Evolutionary conservation across 176 grass and related monocot genomes (phyloP), one percentile per base, ranked within the genome.

Genomic region (Juncus effusus): DNA sequence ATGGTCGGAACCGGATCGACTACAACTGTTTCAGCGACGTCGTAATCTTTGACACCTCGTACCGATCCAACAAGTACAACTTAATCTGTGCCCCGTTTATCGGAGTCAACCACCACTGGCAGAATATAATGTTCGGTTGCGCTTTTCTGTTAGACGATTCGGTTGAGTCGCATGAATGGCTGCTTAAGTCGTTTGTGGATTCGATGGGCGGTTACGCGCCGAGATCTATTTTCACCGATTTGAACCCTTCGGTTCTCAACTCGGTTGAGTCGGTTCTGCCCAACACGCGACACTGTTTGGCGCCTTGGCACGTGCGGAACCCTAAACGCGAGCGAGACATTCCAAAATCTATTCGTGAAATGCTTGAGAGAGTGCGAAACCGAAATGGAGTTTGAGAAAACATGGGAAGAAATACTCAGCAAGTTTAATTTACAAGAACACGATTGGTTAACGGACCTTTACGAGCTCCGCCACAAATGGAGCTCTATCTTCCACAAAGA

Each of bases 221-320:
- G 52, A 86, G 83, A 79, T 83, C 82, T 62, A 77, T 95, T 11
- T 89, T 95, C 67, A 95, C 90, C 57, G 85, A 89, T 70, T 82
- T 78, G 68, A 83, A 83, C 39, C 73, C 77, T 59, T 60, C 74
- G 36, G 78, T 81, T 4, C 80, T 76, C 36, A 95, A 89, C 66
- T 79, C 82, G 74, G 78, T 89, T 80, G 78, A 83, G 62, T 67
- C 63, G 6, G 65, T 89, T 68, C 68, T 89, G 74, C 77, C 77
- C 16, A 69, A 75, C 15, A 81, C 85, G 80, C 57, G 19, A 2
- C 90, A 95, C 69, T 81, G 77, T 15, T 42, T 89, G n/a, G 80
- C 73, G 64, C 75, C 82, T n/a, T 76, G 74, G 85, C 72, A 79
- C 54, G 82, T 89, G n/a, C 64, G 73, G 76, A 66, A 85, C 60